phyloP scores from a whole-genome alignment of 495 filamentous ascomycete species.

The Staphylotrichum tortipilum region DNA sequence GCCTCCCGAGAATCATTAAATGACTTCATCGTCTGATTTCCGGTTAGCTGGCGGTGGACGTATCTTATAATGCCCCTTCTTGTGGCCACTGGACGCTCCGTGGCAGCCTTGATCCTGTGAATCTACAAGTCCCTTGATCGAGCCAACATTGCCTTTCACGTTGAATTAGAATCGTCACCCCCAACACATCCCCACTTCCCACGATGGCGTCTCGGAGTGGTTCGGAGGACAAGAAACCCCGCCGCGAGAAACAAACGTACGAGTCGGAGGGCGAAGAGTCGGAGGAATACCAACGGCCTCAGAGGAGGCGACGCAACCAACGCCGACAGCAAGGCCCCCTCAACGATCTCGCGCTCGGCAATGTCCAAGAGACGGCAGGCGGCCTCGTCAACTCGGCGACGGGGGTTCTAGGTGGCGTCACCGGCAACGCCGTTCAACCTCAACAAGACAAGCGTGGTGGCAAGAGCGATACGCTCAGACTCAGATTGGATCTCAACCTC shows the following conservation, averaged over 20 bases:
- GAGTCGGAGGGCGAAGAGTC: slow-evolving; percentile 36
- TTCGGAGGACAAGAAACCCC: slow-evolving; percentile 26
- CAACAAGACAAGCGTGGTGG: slow-evolving; percentile 46
- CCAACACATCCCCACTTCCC: slow-evolving; percentile 5
- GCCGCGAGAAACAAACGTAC: slow-evolving; percentile 23
- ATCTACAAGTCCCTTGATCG: slow-evolving; percentile 1
- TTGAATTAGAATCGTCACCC: background rate
- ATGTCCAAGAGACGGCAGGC: slow-evolving; percentile 57
- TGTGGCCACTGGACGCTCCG: slow-evolving; percentile 3
- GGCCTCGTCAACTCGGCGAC: slow-evolving; percentile 50
- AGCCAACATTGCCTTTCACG: background rate
- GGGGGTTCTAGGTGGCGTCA: slow-evolving; percentile 49
- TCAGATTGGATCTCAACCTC: slow-evolving; percentile 77
- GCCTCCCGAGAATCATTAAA: too few species aligned
- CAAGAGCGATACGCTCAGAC: slow-evolving; percentile 56
- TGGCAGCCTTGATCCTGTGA: background rate
- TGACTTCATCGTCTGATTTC: slow-evolving; percentile 21
- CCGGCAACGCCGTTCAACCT: slow-evolving; percentile 35
- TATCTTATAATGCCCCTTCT: slow-evolving; percentile 1
- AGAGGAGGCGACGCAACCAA: slow-evolving; percentile 33
- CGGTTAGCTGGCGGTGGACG: too few species aligned
- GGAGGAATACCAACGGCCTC: slow-evolving; percentile 26
- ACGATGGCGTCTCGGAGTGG: slow-evolving; percentile 31
- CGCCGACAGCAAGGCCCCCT: slow-evolving; percentile 41
- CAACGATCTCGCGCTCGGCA: slow-evolving; percentile 51